Percentiles rank a stretch among this genome's conserved stretches.
These are phyloP conservation scores for Volvox reticuliferus DNA, from an alignment of 139 green algal species.

Conservation along the genomic window DNA sequence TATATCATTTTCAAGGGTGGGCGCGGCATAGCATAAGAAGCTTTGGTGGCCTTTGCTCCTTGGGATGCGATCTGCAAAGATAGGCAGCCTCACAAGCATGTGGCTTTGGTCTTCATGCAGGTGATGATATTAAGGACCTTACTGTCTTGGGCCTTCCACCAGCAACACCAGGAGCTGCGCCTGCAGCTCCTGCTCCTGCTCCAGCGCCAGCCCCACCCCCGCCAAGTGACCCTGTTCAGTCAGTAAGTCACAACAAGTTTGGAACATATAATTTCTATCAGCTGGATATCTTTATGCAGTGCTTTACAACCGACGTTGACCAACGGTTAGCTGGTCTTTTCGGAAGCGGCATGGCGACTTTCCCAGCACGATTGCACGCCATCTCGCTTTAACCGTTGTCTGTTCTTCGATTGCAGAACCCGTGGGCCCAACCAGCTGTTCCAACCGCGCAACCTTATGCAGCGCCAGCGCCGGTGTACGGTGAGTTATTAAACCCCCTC, in stretches of 20 bases:
- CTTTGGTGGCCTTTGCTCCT: background rate
- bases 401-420: slow-evolving; percentile 17
- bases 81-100: background rate
- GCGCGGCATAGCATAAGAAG: background rate
- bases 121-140: slow-evolving; percentile 93
- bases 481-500: background rate
- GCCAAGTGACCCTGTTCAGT: slow-evolving; percentile 9
- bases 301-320: background rate
- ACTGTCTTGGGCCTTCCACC: slow-evolving; percentile 73
- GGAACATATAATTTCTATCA: background rate
- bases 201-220: background rate
- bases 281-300: background rate
- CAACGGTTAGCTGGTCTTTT: background rate
- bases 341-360: too few species aligned
- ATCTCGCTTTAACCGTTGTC: background rate
- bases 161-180: slow-evolving; percentile 34
- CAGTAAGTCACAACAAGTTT: background rate
- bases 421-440: slow-evolving; percentile 26
- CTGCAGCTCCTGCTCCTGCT: slow-evolving; percentile 20
- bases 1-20: slow-evolving; percentile 95
- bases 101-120: slow-evolving; percentile 30
- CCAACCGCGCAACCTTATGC: slow-evolving; percentile 16
- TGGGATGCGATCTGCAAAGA: background rate
- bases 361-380: too few species aligned
- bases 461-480: slow-evolving; percentile 32